These are phyloP conservation scores for Eimeria acervulina DNA, from an alignment of 169 alveolate genomes.

Conservation along the genomic window DNA sequence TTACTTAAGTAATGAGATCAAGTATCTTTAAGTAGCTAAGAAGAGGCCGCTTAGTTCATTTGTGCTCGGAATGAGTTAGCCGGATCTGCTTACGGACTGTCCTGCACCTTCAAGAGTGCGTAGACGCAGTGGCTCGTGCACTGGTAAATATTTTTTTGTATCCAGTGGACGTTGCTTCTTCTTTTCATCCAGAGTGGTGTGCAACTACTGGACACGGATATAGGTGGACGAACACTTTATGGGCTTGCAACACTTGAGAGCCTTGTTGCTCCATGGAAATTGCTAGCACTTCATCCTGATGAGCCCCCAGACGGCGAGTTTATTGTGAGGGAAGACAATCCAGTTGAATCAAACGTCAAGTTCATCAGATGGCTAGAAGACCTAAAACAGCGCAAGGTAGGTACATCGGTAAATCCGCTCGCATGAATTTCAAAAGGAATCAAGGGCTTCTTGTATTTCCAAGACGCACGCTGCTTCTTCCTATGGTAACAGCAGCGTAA, in stretches of 20 bases:
- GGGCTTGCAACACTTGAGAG: slow-evolving; percentile 62
- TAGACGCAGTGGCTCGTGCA: background rate
- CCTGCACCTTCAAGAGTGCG: too few species aligned
- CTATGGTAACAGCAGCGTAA: background rate
- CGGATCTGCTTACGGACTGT: background rate
- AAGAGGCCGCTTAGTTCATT: background rate
- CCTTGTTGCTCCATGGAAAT: slow-evolving; percentile 72
- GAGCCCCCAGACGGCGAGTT: slow-evolving; percentile 54
- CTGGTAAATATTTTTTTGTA: background rate
- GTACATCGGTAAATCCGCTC: background rate
- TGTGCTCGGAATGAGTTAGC: background rate
- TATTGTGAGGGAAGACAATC: slow-evolving; percentile 51
- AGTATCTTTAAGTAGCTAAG: background rate
- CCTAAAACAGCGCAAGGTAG: slow-evolving; percentile 38
- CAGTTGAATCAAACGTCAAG: background rate
- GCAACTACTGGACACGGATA: slow-evolving; percentile 28
- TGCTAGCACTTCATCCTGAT: slow-evolving; percentile 52
- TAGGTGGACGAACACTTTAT: slow-evolving; percentile 22
- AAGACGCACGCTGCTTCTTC: background rate
- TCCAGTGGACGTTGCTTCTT: background rate
- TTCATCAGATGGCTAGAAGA: slow-evolving; percentile 53
- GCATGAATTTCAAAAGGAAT: background rate
- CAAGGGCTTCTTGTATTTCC: background rate
- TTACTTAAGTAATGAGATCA: background rate
- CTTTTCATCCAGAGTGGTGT: slow-evolving; percentile 31